Evolutionary conservation across 345 rosid genomes (phyloP).

Genomic region (Isatis tinctoria): DNA sequence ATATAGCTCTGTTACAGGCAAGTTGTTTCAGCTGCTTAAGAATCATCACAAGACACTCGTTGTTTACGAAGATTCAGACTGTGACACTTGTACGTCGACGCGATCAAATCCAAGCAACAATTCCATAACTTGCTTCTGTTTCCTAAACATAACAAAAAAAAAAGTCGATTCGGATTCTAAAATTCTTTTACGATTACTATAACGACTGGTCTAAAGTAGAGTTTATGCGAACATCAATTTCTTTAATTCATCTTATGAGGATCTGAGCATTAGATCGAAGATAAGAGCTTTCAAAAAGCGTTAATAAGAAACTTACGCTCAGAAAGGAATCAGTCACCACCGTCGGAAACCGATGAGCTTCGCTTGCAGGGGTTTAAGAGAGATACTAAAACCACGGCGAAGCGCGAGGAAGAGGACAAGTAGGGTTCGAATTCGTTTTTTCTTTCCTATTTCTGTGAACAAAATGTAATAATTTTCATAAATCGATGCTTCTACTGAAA

Average conservation of each 20-base stretch:
- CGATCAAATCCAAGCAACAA: neutral
- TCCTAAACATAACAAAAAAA: neutral
- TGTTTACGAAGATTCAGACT: neutral
- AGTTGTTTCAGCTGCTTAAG: constrained; percentile 17
- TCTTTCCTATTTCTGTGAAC: neutral
- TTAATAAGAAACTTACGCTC: neutral
- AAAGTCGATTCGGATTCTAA: neutral
- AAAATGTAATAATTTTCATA: neutral
- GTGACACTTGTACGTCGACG: neutral
- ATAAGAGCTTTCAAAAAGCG: neutral
- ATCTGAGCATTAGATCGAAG: neutral
- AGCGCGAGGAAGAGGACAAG: neutral
- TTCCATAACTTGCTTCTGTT: constrained; percentile 7
- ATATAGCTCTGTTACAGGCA: neutral
- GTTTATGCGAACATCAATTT: neutral
- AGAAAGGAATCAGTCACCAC: neutral
- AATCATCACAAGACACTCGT: constrained; percentile 8
- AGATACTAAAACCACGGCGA: neutral
- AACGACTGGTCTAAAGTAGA: neutral
- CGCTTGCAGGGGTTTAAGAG: constrained; percentile 10
- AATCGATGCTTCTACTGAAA: neutral
- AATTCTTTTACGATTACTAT: neutral
- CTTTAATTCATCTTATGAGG: neutral
- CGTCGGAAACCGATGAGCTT: neutral
- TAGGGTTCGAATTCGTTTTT: constrained; percentile 14